Percentiles rank a stretch among this genome's conserved stretches.
Evolutionary conservation across 208 protist genomes (phyloP).

Genomic region (Zelonia costaricensis): DNA sequence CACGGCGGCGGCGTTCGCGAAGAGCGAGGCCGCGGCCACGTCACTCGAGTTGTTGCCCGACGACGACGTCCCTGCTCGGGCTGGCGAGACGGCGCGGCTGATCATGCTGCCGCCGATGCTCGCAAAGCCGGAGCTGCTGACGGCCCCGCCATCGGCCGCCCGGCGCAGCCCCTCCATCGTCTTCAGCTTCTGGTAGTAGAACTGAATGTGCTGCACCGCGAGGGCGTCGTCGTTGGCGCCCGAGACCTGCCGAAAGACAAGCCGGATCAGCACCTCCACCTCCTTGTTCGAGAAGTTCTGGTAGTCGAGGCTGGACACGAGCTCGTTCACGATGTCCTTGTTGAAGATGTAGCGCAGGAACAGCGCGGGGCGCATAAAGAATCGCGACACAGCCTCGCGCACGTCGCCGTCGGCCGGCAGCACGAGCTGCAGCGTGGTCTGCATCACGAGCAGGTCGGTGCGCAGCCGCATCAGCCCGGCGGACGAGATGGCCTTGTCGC

Average conservation of each 20-base stretch:
- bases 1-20: constrained; percentile 9
- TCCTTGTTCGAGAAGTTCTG: constrained; percentile 54
- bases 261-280: constrained; percentile 74
- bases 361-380: constrained; percentile 64
- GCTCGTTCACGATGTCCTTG: constrained; percentile 73
- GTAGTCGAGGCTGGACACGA: constrained; percentile 82
- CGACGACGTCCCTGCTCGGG: neutral
- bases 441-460: constrained; percentile 74
- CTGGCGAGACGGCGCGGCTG: neutral
- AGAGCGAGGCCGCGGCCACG: too few relatives aligned
- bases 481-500: constrained; percentile 77
- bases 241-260: constrained; percentile 75
- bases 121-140: neutral
- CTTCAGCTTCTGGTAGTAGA: constrained; percentile 56
- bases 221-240: constrained; percentile 66
- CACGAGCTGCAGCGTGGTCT: constrained; percentile 75
- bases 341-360: constrained; percentile 84
- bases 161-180: constrained; percentile 22
- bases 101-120: neutral
- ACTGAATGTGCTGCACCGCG: constrained; percentile 46
- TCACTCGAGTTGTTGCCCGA: neutral
- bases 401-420: constrained; percentile 72
- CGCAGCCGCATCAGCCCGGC: constrained; percentile 58
- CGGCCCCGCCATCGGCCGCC: neutral
- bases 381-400: constrained; percentile 56